Percentiles rank a stretch among this genome's conserved stretches.
Conservation (phyloP, 2,329 filamentous ascomycete species). For the Aureobasidium sp. region DNA sequence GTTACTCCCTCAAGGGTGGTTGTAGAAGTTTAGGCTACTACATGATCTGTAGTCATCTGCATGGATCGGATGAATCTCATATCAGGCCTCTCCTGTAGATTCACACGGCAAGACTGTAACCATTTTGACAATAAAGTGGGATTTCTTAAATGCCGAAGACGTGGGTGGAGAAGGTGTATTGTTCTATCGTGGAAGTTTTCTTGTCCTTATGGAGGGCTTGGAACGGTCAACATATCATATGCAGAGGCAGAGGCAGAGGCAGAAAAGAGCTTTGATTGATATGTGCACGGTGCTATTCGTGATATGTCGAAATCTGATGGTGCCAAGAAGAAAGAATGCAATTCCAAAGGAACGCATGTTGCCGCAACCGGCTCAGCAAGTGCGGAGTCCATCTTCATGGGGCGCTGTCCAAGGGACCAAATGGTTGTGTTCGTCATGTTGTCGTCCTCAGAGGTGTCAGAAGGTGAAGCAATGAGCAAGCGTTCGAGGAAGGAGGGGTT, state of each 20-base stretch:
- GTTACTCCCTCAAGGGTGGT: too few species aligned
- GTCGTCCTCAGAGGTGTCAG: background rate
- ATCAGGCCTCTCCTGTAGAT: too few species aligned
- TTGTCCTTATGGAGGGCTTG: conserved; percentile 4
- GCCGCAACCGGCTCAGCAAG: background rate
- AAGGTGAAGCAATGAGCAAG: background rate
- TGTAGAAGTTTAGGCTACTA: too few species aligned
- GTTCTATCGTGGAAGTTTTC: conserved; percentile 23
- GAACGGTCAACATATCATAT: background rate
- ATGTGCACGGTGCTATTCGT: background rate
- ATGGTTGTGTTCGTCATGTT: background rate
- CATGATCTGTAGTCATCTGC: too few species aligned
- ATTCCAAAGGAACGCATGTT: background rate
- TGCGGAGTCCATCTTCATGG: background rate
- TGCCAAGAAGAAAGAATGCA: background rate
- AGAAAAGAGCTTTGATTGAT: background rate
- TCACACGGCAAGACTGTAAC: too few species aligned
- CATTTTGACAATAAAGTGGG: background rate
- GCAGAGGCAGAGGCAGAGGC: background rate
- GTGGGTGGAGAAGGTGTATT: conserved; percentile 18
- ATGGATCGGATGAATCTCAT: too few species aligned
- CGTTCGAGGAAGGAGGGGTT: background rate
- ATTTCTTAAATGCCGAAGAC: conserved; percentile 27
- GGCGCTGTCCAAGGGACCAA: background rate
- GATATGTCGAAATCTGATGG: background rate